Conservation (phyloP, 2,329 filamentous ascomycete species). For the Venturia oleaginea region DNA sequence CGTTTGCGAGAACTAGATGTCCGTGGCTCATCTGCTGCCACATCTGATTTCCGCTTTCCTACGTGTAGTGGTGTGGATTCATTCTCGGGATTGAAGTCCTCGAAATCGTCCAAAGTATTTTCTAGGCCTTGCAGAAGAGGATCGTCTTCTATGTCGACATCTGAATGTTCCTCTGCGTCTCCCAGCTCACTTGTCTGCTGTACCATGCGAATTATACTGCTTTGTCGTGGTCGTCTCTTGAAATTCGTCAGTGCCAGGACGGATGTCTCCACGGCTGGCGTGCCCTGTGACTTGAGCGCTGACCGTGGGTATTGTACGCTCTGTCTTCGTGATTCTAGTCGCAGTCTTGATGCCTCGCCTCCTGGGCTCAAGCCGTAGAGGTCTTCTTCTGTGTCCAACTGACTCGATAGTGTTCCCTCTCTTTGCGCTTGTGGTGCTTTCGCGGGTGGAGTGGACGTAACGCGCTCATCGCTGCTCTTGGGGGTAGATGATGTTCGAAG, state of each 20-base stretch:
- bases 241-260: slow-evolving; percentile 42
- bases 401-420: slow-evolving; percentile 3
- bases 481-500: neutral
- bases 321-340: slow-evolving; percentile 4
- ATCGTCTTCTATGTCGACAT: slow-evolving; percentile 36
- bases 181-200: slow-evolving; percentile 32
- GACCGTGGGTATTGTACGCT: neutral
- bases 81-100: slow-evolving; percentile 51
- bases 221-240: slow-evolving; percentile 39
- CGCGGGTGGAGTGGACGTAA: slow-evolving; percentile 1
- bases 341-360: slow-evolving; percentile 9
- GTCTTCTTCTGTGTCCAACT: slow-evolving; percentile 10
- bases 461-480: neutral
- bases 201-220: slow-evolving; percentile 41
- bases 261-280: slow-evolving; percentile 36
- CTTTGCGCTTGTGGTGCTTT: neutral
- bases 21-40: slow-evolving; percentile 17
- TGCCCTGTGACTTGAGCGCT: slow-evolving; percentile 22
- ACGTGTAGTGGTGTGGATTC: slow-evolving; percentile 57
- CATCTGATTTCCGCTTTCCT: neutral
- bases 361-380: slow-evolving; percentile 13
- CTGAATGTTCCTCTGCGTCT: slow-evolving; percentile 25
- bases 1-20: slow-evolving; percentile 30
- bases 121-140: slow-evolving; percentile 34
- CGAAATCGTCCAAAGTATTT: slow-evolving; percentile 22